phyloP scores from a whole-genome alignment of 345 rosid species.

The Salix dunnii region DNA sequence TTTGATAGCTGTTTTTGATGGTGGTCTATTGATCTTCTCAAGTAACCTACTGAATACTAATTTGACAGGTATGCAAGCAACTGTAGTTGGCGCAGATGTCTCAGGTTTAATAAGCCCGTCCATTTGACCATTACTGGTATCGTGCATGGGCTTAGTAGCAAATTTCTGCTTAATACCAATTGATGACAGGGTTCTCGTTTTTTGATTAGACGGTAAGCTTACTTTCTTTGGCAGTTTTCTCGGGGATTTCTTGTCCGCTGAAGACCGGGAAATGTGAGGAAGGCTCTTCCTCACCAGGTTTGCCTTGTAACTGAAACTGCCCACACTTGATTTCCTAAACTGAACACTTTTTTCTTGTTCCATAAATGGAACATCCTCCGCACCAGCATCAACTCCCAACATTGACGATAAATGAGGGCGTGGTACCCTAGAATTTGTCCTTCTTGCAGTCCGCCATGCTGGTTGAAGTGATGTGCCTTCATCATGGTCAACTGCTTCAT shows the following conservation, averaged over 20 bases:
- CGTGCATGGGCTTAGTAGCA: constrained; percentile 31
- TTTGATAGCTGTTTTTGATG: constrained; percentile 57
- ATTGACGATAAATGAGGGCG: constrained; percentile 52
- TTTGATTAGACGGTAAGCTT: constrained; percentile 59
- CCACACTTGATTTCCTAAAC: constrained; percentile 33
- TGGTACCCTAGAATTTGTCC: constrained; percentile 75
- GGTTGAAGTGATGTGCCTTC: constrained; percentile 51
- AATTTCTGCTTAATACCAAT: constrained; percentile 55
- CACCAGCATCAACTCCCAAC: constrained; percentile 40
- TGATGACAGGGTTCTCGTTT: constrained; percentile 81
- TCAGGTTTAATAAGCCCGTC: constrained; percentile 64
- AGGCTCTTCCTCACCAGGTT: constrained; percentile 41
- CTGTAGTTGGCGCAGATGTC: constrained; percentile 72
- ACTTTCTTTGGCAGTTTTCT: constrained; percentile 53
- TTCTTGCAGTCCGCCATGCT: constrained; percentile 91
- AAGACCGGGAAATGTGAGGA: constrained; percentile 38
- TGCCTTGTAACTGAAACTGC: constrained; percentile 40
- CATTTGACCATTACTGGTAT: constrained; percentile 29
- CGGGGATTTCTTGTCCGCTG: constrained; percentile 43
- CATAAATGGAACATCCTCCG: constrained; percentile 28
- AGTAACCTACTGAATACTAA: constrained; percentile 94
- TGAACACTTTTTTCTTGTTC: constrained; percentile 44
- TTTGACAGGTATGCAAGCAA: constrained; percentile 93
- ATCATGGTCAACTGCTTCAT: constrained; percentile 48
- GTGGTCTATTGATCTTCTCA: constrained; percentile 97